A percentile compares a stretch with the other conserved stretches of the same genome.
Evolutionary conservation across 345 rosid genomes (phyloP).

Genomic region (Abelmoschus esculentus): DNA sequence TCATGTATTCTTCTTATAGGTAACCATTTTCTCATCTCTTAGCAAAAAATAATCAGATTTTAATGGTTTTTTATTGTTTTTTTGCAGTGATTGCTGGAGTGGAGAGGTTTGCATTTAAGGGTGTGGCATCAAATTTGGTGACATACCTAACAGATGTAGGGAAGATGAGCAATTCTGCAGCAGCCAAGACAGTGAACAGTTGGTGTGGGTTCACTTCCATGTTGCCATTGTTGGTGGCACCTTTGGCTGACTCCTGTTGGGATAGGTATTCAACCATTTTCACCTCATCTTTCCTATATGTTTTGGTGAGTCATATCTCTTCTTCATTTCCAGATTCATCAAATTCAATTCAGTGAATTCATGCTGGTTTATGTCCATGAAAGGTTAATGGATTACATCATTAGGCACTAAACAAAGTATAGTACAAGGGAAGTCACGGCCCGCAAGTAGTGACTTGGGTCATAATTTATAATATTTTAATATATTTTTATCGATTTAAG

Average conservation of each 20-base stretch:
- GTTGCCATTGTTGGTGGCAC: constrained; percentile 74
- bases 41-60: too few species aligned
- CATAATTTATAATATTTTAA: too few species aligned
- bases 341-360: too few species aligned
- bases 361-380: too few species aligned
- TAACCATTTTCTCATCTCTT: constrained; percentile 12
- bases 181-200: constrained; percentile 79
- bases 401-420: neutral
- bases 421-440: too few species aligned
- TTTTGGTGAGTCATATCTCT: constrained; percentile 40
- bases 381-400: too few species aligned
- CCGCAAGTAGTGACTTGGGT: too few species aligned
- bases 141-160: constrained; percentile 80
- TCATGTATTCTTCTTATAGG: constrained; percentile 79
- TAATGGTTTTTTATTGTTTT: too few species aligned
- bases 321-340: neutral
- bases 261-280: constrained; percentile 64
- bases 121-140: constrained; percentile 85
- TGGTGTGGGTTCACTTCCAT: constrained; percentile 90
- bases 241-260: constrained; percentile 76
- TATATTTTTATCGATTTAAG: too few species aligned
- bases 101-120: constrained; percentile 95
- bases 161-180: constrained; percentile 75
- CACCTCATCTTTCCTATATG: constrained; percentile 65
- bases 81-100: constrained; percentile 62